Conservation (phyloP, 2,329 filamentous ascomycete genomes). For the Alternaria alternata region DNA sequence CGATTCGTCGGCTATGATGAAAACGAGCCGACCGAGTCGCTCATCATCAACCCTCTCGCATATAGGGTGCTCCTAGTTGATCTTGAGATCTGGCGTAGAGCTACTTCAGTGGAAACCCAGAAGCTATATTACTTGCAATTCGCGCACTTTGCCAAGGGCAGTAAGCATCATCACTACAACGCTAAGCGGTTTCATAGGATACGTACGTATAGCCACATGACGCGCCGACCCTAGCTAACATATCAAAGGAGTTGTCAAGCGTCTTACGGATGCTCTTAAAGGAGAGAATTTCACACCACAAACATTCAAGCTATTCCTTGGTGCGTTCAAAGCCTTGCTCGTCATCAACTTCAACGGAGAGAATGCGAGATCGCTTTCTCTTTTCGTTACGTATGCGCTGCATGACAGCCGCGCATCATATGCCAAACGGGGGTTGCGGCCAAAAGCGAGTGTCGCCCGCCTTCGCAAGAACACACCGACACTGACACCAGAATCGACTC, state of each 20-base stretch:
- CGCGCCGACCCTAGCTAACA: slow-evolving; percentile 26
- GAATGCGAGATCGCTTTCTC: slow-evolving; percentile 82
- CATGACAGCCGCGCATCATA: slow-evolving; percentile 66
- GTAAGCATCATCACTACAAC: slow-evolving; percentile 93
- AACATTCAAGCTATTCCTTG: slow-evolving; percentile 77
- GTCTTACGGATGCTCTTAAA: slow-evolving; percentile 88
- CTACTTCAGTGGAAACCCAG: slow-evolving; percentile 76
- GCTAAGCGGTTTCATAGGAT: slow-evolving; percentile 85
- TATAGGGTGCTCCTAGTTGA: slow-evolving; percentile 93
- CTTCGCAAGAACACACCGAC: slow-evolving; percentile 39
- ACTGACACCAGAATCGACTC: slow-evolving; percentile 39
- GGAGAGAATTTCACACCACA: slow-evolving; percentile 77
- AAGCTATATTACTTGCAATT: slow-evolving; percentile 95
- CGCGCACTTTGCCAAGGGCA: slow-evolving; percentile 83
- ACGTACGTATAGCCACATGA: slow-evolving; percentile 67
- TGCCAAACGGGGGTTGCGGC: slow-evolving; percentile 44
- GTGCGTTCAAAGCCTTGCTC: slow-evolving; percentile 80
- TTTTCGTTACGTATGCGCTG: slow-evolving; percentile 93
- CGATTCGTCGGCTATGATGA: slow-evolving; percentile 89
- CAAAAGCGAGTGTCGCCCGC: slow-evolving; percentile 45
- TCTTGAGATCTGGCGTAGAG: slow-evolving; percentile 87
- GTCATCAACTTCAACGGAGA: slow-evolving; percentile 83
- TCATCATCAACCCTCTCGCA: slow-evolving; percentile 94
- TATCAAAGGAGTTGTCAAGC: slow-evolving; percentile 80
- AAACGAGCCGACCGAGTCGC: slow-evolving; percentile 80